Evolutionary conservation across 441 rosid genomes (phyloP).

Genomic region (Capsella rubella): DNA sequence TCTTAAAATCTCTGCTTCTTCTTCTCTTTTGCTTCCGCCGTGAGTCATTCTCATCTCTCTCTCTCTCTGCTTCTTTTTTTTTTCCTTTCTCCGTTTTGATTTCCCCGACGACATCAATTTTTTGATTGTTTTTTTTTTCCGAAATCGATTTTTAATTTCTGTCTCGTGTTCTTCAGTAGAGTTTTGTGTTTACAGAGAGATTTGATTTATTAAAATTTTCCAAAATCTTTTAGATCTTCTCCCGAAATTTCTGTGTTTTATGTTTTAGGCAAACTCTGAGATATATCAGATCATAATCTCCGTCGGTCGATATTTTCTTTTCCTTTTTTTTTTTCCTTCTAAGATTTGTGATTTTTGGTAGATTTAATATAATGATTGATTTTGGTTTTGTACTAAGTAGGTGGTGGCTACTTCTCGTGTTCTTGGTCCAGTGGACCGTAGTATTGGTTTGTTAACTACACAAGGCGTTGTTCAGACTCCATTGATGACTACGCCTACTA

Average conservation of each 20-base stretch:
- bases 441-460: slow-evolving; percentile 20
- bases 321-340: not conserved
- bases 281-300: not conserved
- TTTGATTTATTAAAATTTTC: not conserved
- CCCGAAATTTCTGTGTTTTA: not conserved
- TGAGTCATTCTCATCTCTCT: slow-evolving; percentile 31
- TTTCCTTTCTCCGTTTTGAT: not conserved
- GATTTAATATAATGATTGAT: not conserved
- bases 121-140: not conserved
- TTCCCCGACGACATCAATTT: not conserved
- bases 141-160: too few relatives aligned
- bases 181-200: not conserved
- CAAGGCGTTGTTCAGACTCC: slow-evolving; percentile 37
- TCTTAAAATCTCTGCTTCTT: not conserved
- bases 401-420: slow-evolving; percentile 21
- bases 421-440: slow-evolving; percentile 18
- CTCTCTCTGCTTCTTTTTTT: not conserved
- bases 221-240: slow-evolving; percentile 24
- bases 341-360: not conserved
- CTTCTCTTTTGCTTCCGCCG: slow-evolving; percentile 29
- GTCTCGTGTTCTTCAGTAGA: slow-evolving; percentile 6
- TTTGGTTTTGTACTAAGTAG: slow-evolving; percentile 11
- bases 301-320: slow-evolving; percentile 29
- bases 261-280: not conserved
- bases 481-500: slow-evolving; percentile 60